Conservation (phyloP, 2,329 filamentous ascomycete species). For the Dactylonectria macrodidyma region DNA sequence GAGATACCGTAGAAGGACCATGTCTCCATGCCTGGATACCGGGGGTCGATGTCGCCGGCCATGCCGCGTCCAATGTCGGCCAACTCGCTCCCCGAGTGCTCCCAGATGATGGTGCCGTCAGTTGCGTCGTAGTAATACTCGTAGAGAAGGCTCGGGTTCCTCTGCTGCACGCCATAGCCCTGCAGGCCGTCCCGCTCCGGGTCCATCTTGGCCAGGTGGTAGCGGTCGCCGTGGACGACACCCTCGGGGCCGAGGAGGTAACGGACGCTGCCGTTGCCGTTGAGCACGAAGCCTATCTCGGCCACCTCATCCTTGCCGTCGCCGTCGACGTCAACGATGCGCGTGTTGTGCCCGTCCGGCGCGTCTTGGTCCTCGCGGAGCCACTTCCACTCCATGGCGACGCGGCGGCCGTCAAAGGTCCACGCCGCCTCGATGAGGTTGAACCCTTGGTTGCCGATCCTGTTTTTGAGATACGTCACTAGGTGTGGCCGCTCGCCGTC, state of each 20-base stretch:
- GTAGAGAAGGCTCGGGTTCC: slow-evolving; percentile 33
- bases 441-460: slow-evolving; percentile 27
- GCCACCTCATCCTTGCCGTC: slow-evolving; percentile 39
- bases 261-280: slow-evolving; percentile 38
- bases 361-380: slow-evolving; percentile 27
- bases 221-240: slow-evolving; percentile 42
- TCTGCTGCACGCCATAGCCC: slow-evolving; percentile 42
- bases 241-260: slow-evolving; percentile 37
- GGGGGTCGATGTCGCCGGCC: slow-evolving; percentile 43
- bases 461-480: slow-evolving; percentile 41
- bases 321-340: slow-evolving; percentile 41
- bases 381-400: slow-evolving; percentile 42
- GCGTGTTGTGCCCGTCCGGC: slow-evolving; percentile 43
- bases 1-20: slow-evolving; percentile 42
- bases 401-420: slow-evolving; percentile 35
- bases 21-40: slow-evolving; percentile 36
- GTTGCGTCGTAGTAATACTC: slow-evolving; percentile 45
- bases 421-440: slow-evolving; percentile 33
- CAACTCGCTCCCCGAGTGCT: slow-evolving; percentile 24
- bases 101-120: slow-evolving; percentile 36
- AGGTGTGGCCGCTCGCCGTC: slow-evolving; percentile 36
- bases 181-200: slow-evolving; percentile 37
- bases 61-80: slow-evolving; percentile 38
- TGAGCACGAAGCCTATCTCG: slow-evolving; percentile 43
- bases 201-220: slow-evolving; percentile 44